These are phyloP conservation scores for Cercospora sp. DNA, from an alignment of 2,329 filamentous ascomycete genomes.

Conservation along the genomic window DNA sequence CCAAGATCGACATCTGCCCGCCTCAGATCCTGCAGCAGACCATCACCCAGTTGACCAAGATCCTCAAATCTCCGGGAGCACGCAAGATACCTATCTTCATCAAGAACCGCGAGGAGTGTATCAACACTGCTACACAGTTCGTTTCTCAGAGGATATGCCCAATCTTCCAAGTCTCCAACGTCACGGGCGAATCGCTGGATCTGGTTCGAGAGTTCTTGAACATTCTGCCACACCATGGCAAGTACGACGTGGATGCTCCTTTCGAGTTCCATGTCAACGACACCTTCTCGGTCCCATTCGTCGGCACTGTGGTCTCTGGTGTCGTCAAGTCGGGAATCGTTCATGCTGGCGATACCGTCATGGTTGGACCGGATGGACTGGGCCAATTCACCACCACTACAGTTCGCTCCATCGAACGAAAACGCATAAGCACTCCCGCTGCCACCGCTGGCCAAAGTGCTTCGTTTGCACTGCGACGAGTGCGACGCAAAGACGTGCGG, in stretches of 20 bases:
- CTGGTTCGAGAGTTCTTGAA: conserved; percentile 91
- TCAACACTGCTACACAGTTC: conserved; percentile 94
- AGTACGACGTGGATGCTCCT: conserved; percentile 82
- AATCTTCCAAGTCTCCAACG: conserved; percentile 97
- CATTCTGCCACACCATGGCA: conserved; percentile 89
- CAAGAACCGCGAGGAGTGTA: conserved; percentile 84
- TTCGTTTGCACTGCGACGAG: conserved; percentile 83
- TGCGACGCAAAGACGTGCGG: conserved; percentile 86
- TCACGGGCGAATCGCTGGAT: conserved; percentile 87
- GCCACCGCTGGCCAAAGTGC: conserved; percentile 90
- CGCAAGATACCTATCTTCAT: conserved; percentile 96
- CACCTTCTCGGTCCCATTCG: conserved; percentile 95
- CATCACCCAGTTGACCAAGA: conserved; percentile 84
- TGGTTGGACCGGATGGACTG: conserved; percentile 86
- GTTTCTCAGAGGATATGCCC: conserved; percentile 94
- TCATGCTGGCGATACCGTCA: conserved; percentile 83
- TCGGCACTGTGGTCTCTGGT: conserved; percentile 92
- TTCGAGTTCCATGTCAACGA: conserved; percentile 97
- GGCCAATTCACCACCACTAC: conserved; percentile 86
- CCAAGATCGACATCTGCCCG: conserved; percentile 97
- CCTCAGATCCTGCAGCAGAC: conserved; percentile 97
- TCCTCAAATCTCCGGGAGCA: conserved; percentile 89
- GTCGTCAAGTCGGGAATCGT: conserved; percentile 82
- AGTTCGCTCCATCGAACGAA: conserved; percentile 90
- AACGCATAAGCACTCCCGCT: conserved; percentile 83